A percentile compares a stretch with the other conserved stretches of the same genome.
Conservation (phyloP, 2,329 filamentous ascomycete species). For the Aschersonia sp. region DNA sequence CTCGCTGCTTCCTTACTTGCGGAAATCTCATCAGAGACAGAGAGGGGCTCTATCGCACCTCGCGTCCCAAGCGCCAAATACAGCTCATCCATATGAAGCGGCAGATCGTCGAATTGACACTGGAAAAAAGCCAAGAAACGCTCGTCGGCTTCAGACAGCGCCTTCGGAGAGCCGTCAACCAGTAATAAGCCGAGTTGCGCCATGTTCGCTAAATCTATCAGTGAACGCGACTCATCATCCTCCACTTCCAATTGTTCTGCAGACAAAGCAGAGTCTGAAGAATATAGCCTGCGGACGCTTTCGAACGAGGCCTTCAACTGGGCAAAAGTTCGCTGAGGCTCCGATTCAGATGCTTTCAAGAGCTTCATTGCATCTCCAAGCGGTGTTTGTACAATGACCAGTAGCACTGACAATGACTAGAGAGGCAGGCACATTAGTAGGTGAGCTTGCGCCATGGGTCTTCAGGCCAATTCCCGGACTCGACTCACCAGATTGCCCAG, state of each 20-base stretch:
- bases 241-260: slow-evolving; percentile 19
- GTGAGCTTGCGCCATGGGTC: slow-evolving; percentile 3
- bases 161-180: slow-evolving; percentile 20
- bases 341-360: slow-evolving; percentile 17
- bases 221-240: slow-evolving; percentile 16
- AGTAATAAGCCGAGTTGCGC: slow-evolving; percentile 29
- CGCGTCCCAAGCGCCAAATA: too few species aligned
- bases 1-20: too few species aligned
- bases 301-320: slow-evolving; percentile 18
- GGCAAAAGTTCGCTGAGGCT: slow-evolving; percentile 17
- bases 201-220: slow-evolving; percentile 33
- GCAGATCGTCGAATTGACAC: slow-evolving; percentile 13
- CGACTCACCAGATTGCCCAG: slow-evolving; percentile 26
- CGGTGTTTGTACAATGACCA: slow-evolving; percentile 21
- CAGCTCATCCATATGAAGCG: too few species aligned
- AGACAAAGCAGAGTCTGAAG: slow-evolving; percentile 16
- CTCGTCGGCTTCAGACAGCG: slow-evolving; percentile 27
- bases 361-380: slow-evolving; percentile 20
- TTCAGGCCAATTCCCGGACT: slow-evolving; percentile 2
- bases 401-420: slow-evolving; percentile 23
- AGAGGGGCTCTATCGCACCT: too few species aligned
- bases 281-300: slow-evolving; percentile 19
- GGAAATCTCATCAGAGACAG: too few species aligned
- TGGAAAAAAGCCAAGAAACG: slow-evolving; percentile 30
- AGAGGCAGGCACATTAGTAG: not conserved